Base-by-base conservation (phyloP, 1,139 yeast species). In the Kodamaea ohmeri region DNA sequence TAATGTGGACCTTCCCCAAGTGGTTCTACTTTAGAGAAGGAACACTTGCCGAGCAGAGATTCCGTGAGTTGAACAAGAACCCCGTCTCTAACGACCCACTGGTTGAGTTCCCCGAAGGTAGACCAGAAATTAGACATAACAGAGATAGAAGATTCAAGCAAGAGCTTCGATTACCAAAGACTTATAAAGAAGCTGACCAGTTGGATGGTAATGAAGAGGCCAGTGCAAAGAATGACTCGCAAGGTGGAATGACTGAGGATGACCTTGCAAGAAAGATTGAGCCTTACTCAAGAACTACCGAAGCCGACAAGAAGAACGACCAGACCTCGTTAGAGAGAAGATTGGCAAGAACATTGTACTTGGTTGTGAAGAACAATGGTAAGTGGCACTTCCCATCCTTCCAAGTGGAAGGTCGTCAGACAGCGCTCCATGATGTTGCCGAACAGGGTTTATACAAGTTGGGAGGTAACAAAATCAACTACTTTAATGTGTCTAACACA, bases 1-100 rank as follows among this genome's bases (percentile, higher is more conserved):
- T 92, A 49, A 89, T 90, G 96, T 89, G 97, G 96, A 89, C 97
- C 0, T 92, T 92, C 61, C 97, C 98, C 4, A 81, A 83, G 51
- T 89, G 90, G 78, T 90, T 80, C 60, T 94, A 89, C 67, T 92
- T 83, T 67, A 86, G 85, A 58, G 83, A 78, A 51, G 97, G 97
- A 46, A 84, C 97, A 1, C 69, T 92, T 47, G 79, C 96, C 7
- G 96, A 89, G 58, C 86, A 89, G 58, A 79, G 79, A 53, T 92
- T 80, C 63, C 67, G 80, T 39, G 79, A 81, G 51, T 81, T 84
- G 34, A 96, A 90, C 57, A 73, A 72, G 44, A 82, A 83, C 39
- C 95, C 96, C 7, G 76, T 81, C 3, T 74, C 80, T 38, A 76
- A 78, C 50, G 81, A 80, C 48, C 84, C 88, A 19, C 85, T 81